Conservation (phyloP, 768 basidiomycete genomes). For the Lactarius quietus region DNA sequence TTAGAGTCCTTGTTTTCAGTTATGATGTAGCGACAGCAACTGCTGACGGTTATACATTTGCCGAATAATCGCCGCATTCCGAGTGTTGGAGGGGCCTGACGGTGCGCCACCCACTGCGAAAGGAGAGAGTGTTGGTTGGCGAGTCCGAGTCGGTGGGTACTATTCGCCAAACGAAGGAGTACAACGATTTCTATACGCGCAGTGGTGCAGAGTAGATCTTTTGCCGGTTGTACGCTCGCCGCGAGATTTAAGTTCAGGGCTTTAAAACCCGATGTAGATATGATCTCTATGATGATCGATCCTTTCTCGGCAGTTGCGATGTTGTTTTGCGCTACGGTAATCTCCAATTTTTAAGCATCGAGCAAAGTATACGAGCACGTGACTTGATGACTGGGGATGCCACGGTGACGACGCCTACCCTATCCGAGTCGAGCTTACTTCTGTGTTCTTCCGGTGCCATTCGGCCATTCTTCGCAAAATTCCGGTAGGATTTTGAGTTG, state of each 20-base stretch:
- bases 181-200: neutral
- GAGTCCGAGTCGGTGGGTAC: neutral
- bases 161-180: neutral
- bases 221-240: neutral
- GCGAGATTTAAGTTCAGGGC: neutral
- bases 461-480: neutral
- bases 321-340: neutral
- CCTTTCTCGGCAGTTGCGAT: neutral
- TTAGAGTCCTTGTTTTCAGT: neutral
- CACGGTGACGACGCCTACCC: neutral
- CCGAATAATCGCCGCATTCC: neutral
- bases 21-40: neutral
- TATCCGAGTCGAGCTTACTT: neutral
- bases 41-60: neutral
- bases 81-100: neutral
- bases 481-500: neutral
- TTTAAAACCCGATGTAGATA: neutral
- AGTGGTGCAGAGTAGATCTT: neutral
- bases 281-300: neutral
- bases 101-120: neutral
- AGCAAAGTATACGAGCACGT: neutral
- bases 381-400: neutral
- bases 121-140: neutral
- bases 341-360: too few relatives aligned
- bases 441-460: neutral